Evolutionary conservation across 1,284 basidiomycete genomes (phyloP), one percentile per base, ranked within the genome.

Genomic region (Malassezia slooffiae): DNA sequence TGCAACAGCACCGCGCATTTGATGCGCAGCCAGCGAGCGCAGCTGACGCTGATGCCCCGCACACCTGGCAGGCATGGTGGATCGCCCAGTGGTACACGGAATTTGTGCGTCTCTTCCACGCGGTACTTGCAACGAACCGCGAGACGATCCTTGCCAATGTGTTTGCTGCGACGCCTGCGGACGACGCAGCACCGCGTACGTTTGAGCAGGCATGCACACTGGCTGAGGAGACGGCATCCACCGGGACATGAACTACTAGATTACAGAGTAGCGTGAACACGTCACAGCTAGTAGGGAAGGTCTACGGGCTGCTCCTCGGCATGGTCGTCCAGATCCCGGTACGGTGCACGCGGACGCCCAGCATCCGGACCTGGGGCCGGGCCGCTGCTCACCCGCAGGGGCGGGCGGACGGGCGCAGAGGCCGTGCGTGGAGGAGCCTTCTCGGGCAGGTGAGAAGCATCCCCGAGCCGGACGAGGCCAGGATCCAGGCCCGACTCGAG

Each of bases 51-150:
- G 40, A 38, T 31, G 33, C 17, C 4, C 22, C 38, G 2, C n/a
- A n/a, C n/a, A 43, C 41, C 5, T 69, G 64, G 64, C 34, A 48
- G 15, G 24, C 41, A 11, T 69, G 66, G 66, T 69, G 66, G 66
- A 23, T 55, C 5, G 29, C 43, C 17, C 53, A 49, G 6, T 67
- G 60, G 62, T 67, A 57, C 46, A 44, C 24, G 6, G 55, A 58
- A 13, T 47, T 59, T 16, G 44, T 55, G 1, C 26, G 59, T 19
- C 27, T 30, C 16, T 66, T 62, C 38, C 54, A 42, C 23, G 46
- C 33, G 17, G 55, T 62, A 34, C 35, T 66, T 10, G 29, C 50
- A 8, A 42, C 57, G 13, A 63, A 63, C 38, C 47, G 53, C 9
- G 47, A 62, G 41, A 50, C 50, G 6, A 46, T 66, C 7, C 2